phyloP scores from a whole-genome alignment of 129 eudicot genomes.

The Pittosporum tobira region DNA sequence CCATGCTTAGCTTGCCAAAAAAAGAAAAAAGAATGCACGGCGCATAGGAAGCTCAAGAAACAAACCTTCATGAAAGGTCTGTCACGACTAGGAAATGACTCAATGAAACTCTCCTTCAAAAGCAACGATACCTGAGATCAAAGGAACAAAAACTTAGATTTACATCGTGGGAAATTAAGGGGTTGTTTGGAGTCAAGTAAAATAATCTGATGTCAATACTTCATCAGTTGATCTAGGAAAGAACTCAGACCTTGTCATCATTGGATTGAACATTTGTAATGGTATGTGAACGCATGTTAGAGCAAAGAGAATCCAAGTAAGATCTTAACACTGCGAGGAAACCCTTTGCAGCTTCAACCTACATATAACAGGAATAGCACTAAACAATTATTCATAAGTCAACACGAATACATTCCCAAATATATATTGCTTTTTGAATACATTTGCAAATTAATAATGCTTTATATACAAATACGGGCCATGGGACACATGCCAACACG shows the following conservation, averaged over 20 bases:
- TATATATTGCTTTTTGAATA: too few species aligned
- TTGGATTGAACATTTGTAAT: slow-evolving; percentile 96
- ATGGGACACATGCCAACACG: too few species aligned
- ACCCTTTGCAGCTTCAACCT: slow-evolving; percentile 95
- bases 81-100: slow-evolving; percentile 87
- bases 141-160: neutral
- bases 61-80: slow-evolving; percentile 90
- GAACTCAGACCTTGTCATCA: slow-evolving; percentile 70
- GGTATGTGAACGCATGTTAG: slow-evolving; percentile 88
- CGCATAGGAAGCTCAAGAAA: slow-evolving; percentile 7
- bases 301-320: slow-evolving; percentile 86
- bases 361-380: slow-evolving; percentile 12
- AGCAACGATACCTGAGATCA: slow-evolving; percentile 78
- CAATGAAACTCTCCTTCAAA: slow-evolving; percentile 95
- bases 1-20: too few species aligned
- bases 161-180: neutral
- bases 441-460: neutral
- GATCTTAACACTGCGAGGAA: slow-evolving; percentile 60
- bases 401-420: neutral
- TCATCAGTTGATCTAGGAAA: neutral
- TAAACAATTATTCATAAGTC: neutral
- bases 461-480: neutral
- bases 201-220: neutral
- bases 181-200: neutral
- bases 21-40: neutral